Percentiles rank a stretch among this genome's conserved stretches.
Evolutionary conservation across 768 basidiomycete species (phyloP).

Genomic region (Solioccasus polychromus): DNA sequence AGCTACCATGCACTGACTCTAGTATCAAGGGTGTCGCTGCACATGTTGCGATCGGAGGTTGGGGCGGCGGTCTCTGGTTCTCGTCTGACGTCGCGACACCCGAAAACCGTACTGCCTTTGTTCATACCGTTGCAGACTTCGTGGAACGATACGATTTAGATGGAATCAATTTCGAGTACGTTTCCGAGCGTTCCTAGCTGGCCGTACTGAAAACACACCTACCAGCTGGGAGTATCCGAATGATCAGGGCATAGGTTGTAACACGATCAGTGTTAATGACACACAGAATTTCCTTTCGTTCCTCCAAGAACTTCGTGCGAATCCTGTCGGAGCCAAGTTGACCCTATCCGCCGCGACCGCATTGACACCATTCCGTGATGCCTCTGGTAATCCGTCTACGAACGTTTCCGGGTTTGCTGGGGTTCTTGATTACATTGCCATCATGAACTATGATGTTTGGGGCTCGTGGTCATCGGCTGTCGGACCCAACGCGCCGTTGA

Average conservation of each 20-base stretch:
- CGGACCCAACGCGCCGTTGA: conserved; percentile 11
- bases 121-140: conserved; percentile 48
- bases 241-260: conserved; percentile 64
- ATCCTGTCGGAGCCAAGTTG: conserved; percentile 48
- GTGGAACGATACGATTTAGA: conserved; percentile 49
- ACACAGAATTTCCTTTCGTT: conserved; percentile 73
- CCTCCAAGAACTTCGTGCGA: conserved; percentile 58
- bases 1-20: too few relatives aligned
- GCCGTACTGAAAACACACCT: conserved; percentile 13
- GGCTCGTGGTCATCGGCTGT: conserved; percentile 25
- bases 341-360: conserved; percentile 67
- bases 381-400: conserved; percentile 46
- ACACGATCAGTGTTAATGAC: conserved; percentile 54
- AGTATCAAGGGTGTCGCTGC: conserved; percentile 48
- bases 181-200: too few relatives aligned
- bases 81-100: conserved; percentile 55
- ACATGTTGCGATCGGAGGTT: conserved; percentile 65
- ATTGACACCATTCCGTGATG: conserved; percentile 58
- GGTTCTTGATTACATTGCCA: conserved; percentile 54
- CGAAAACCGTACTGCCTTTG: conserved; percentile 56
- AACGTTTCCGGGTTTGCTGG: conserved; percentile 59
- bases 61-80: conserved; percentile 60
- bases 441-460: conserved; percentile 65
- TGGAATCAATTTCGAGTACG: conserved; percentile 40
- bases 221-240: conserved; percentile 86